These are phyloP conservation scores for Candida montana DNA, from an alignment of 805 yeast species.

Conservation along the genomic window DNA sequence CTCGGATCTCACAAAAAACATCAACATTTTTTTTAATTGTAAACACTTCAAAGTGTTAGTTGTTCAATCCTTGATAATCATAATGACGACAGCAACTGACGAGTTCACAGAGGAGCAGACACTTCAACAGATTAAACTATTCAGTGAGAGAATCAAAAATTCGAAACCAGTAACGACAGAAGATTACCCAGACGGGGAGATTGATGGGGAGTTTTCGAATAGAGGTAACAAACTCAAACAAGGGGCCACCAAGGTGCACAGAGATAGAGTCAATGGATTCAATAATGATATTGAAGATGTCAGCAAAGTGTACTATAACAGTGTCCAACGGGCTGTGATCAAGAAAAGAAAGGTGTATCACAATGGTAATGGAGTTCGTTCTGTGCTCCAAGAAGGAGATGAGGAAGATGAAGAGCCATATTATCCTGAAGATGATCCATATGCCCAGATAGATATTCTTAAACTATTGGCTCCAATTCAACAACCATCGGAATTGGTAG, in stretches of 20 bases:
- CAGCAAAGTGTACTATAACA: slow-evolving; percentile 25
- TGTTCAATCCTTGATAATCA: no score
- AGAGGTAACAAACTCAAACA: slow-evolving; percentile 55
- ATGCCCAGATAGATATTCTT: slow-evolving; percentile 46
- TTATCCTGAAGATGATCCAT: slow-evolving; percentile 35
- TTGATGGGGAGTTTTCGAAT: slow-evolving; percentile 37
- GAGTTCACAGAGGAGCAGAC: slow-evolving; percentile 6
- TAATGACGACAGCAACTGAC: not conserved
- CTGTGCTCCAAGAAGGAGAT: slow-evolving; percentile 20
- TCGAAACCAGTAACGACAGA: not conserved
- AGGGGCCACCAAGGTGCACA: slow-evolving; percentile 42
- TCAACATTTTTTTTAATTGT: no score
- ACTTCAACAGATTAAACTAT: slow-evolving; percentile 5
- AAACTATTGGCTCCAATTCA: slow-evolving; percentile 70
- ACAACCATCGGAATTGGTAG: slow-evolving; percentile 73
- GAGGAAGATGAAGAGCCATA: slow-evolving; percentile 20
- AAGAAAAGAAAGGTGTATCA: slow-evolving; percentile 26
- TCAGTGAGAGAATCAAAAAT: slow-evolving; percentile 15
- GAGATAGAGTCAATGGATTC: slow-evolving; percentile 35
- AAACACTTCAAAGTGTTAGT: no score
- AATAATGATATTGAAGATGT: slow-evolving; percentile 23
- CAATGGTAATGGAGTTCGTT: slow-evolving; percentile 4
- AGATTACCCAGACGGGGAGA: slow-evolving; percentile 12
- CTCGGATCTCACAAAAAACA: not conserved
- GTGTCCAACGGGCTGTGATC: slow-evolving; percentile 27